Percentiles rank a stretch among this genome's conserved stretches.
Evolutionary conservation across 2,329 filamentous ascomycete genomes (phyloP).

Genomic region (Knoxdaviesia capensis): DNA sequence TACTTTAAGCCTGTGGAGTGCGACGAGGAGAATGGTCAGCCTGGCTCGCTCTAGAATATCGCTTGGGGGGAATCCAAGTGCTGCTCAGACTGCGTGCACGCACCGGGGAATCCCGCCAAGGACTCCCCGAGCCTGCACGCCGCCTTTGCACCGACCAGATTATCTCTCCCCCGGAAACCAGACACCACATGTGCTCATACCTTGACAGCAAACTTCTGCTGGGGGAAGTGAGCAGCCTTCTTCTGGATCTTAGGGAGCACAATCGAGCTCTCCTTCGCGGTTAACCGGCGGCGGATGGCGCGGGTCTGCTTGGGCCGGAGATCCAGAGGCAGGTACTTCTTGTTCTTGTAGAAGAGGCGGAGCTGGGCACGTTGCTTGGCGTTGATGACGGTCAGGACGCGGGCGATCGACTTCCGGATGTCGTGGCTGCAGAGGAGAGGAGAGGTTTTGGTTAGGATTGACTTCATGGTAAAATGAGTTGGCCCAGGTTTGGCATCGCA

Average conservation of each 20-base stretch:
- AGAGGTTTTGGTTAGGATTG: too few relatives aligned
- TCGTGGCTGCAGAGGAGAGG: constrained; percentile 50
- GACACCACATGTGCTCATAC: constrained; percentile 19
- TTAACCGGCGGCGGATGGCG: constrained; percentile 88
- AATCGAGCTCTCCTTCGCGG: constrained; percentile 70
- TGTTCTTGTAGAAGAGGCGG: constrained; percentile 98
- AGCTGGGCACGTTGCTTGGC: constrained; percentile 97
- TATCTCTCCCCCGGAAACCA: too few relatives aligned
- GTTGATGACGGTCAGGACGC: constrained; percentile 98
- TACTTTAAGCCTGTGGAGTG: constrained; percentile 2
- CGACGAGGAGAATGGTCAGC: background rate
- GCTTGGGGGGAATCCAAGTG: too few relatives aligned
- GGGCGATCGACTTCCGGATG: constrained; percentile 97
- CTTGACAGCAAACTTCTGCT: constrained; percentile 99
- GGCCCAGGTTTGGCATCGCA: too few relatives aligned
- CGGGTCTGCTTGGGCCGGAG: constrained; percentile 97
- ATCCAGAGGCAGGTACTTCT: constrained; percentile 98
- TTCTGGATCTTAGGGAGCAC: constrained; percentile 92
- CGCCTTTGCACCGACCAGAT: too few relatives aligned
- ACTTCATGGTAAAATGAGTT: too few relatives aligned
- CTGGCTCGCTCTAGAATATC: too few relatives aligned
- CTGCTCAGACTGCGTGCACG: too few relatives aligned
- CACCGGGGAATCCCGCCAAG: too few relatives aligned
- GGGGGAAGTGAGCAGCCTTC: constrained; percentile 87
- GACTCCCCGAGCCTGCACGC: too few relatives aligned